Conservation (phyloP, 352 stramenopile genomes). For the Globisporangium takayamanum region DNA sequence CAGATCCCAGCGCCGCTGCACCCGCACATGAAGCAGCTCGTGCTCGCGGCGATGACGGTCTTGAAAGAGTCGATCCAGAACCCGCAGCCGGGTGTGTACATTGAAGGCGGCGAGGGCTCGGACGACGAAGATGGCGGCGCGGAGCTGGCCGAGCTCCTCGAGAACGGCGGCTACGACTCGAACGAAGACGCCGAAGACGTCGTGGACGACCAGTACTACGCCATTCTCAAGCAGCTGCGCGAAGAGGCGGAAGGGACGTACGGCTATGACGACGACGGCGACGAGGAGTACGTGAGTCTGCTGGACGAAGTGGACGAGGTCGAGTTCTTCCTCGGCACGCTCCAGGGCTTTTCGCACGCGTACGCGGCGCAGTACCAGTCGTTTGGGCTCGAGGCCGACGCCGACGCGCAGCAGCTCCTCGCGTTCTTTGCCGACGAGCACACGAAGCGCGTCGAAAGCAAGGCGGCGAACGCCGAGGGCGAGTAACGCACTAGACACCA, state of each 20-base stretch:
- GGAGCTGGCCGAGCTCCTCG: conserved; percentile 81
- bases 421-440: conserved; percentile 53
- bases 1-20: conserved; percentile 75
- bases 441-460: conserved; percentile 30
- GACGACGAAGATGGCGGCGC: conserved; percentile 51
- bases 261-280: conserved; percentile 81
- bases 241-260: conserved; percentile 80
- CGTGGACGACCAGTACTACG: conserved; percentile 91
- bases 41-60: conserved; percentile 86
- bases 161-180: conserved; percentile 88
- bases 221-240: conserved; percentile 89
- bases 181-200: conserved; percentile 90
- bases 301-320: conserved; percentile 92
- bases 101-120: conserved; percentile 42
- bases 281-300: conserved; percentile 92
- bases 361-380: conserved; percentile 50
- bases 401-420: conserved; percentile 49
- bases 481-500: background rate
- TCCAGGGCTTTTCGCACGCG: conserved; percentile 69
- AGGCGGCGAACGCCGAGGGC: conserved; percentile 7
- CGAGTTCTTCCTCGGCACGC: conserved; percentile 86
- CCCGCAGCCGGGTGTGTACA: conserved; percentile 41
- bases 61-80: conserved; percentile 63
- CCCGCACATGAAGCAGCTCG: conserved; percentile 86
- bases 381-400: conserved; percentile 52